These are phyloP conservation scores for Magnolia sinica DNA, from an alignment of 164 flowering plant species.

Conservation along the genomic window DNA sequence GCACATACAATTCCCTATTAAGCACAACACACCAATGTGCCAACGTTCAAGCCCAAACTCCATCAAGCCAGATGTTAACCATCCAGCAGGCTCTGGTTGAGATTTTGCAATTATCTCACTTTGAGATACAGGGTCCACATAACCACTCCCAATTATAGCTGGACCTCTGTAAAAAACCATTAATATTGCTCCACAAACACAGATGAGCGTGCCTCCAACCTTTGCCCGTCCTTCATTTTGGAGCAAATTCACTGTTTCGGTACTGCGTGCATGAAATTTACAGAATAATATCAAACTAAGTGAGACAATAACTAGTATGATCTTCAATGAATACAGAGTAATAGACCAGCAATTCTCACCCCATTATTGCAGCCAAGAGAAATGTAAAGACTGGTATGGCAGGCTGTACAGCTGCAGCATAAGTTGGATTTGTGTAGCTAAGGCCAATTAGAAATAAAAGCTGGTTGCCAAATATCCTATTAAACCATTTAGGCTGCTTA, in stretches of 20 bases:
- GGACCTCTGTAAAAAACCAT: slow-evolving; percentile 93
- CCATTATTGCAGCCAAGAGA: slow-evolving; percentile 72
- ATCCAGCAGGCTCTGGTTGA: slow-evolving; percentile 91
- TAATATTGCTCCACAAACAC: slow-evolving; percentile 83
- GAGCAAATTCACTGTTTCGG: slow-evolving; percentile 72
- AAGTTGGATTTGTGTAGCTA: slow-evolving; percentile 91
- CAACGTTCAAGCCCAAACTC: slow-evolving; percentile 63
- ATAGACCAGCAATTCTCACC: slow-evolving; percentile 42
- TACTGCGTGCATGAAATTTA: slow-evolving; percentile 50
- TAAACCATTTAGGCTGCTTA: background rate
- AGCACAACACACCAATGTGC: slow-evolving; percentile 86
- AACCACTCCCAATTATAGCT: slow-evolving; percentile 52
- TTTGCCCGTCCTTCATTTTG: slow-evolving; percentile 78
- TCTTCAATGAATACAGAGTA: background rate
- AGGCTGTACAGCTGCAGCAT: slow-evolving; percentile 96
- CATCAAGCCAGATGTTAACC: slow-evolving; percentile 55
- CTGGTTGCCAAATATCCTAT: slow-evolving; percentile 92
- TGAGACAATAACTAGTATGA: background rate
- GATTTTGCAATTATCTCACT: slow-evolving; percentile 72
- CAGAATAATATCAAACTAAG: background rate
- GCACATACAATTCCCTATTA: slow-evolving; percentile 91
- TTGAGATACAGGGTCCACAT: slow-evolving; percentile 32
- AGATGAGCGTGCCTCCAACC: slow-evolving; percentile 76
- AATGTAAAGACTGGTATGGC: slow-evolving; percentile 95
- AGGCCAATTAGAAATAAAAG: slow-evolving; percentile 91